These are phyloP conservation scores for Euphorbia peplus DNA, from an alignment of 345 rosid genomes.

Conservation along the genomic window DNA sequence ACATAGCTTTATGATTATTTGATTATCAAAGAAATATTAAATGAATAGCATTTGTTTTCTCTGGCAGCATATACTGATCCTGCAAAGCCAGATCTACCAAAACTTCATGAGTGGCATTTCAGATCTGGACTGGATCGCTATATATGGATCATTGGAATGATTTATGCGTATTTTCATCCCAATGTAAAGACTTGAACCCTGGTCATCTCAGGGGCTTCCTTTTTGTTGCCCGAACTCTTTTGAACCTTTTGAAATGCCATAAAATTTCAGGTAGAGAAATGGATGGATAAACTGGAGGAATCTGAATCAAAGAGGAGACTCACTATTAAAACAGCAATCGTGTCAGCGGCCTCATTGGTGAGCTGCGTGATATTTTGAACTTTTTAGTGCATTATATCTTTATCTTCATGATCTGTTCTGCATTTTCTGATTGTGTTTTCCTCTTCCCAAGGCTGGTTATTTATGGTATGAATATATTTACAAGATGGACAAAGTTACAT, in stretches of 20 bases:
- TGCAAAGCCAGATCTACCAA: slow-evolving; percentile 80
- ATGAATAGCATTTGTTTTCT: slow-evolving; percentile 8
- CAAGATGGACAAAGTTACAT: slow-evolving; percentile 83
- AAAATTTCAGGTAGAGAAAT: slow-evolving; percentile 74
- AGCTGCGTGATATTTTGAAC: slow-evolving; percentile 33
- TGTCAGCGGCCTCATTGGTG: slow-evolving; percentile 49
- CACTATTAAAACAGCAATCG: slow-evolving; percentile 60
- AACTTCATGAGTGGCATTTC: slow-evolving; percentile 91
- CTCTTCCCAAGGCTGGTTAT: slow-evolving; percentile 66
- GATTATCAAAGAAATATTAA: too few relatives aligned
- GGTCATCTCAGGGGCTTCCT: slow-evolving; percentile 2
- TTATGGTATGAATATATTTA: slow-evolving; percentile 91
- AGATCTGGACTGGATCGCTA: slow-evolving; percentile 99
- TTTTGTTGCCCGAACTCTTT: slow-evolving; percentile 11
- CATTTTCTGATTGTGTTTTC: slow-evolving; percentile 7
- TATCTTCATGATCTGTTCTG: slow-evolving; percentile 9
- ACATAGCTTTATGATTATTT: too few relatives aligned
- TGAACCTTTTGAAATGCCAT: slow-evolving; percentile 20
- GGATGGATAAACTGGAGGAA: slow-evolving; percentile 98
- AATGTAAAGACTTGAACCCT: slow-evolving; percentile 45
- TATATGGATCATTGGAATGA: slow-evolving; percentile 94
- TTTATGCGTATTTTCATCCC: slow-evolving; percentile 94
- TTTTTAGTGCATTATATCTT: not conserved
- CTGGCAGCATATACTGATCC: slow-evolving; percentile 83
- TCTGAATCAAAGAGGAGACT: slow-evolving; percentile 65